These are phyloP conservation scores for Candida anglica DNA, from an alignment of 805 yeast genomes.

Conservation along the genomic window DNA sequence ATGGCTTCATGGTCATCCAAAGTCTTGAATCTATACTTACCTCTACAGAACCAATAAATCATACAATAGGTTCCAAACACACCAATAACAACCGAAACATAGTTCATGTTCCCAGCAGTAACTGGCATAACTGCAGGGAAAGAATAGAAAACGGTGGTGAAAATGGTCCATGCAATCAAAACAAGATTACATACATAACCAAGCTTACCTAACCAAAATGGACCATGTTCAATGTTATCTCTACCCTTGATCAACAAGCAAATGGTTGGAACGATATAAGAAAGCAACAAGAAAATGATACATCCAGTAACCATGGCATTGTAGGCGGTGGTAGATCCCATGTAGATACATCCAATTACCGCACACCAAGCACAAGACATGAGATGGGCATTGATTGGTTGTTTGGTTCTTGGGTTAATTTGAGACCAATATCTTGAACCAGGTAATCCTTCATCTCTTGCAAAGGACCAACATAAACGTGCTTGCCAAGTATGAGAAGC, in stretches of 20 bases:
- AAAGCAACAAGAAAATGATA: conserved; percentile 52
- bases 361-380: conserved; percentile 52
- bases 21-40: conserved; percentile 15
- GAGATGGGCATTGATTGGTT: conserved; percentile 59
- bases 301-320: conserved; percentile 62
- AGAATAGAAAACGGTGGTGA: conserved; percentile 57
- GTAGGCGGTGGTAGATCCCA: conserved; percentile 66
- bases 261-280: conserved; percentile 53
- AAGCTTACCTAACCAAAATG: conserved; percentile 59
- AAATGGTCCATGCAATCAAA: conserved; percentile 52
- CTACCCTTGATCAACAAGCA: conserved; percentile 48
- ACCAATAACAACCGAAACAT: conserved; percentile 51
- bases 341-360: conserved; percentile 55
- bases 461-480: conserved; percentile 63
- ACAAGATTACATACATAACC: conserved; percentile 52
- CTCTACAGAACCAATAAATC: conserved; percentile 50
- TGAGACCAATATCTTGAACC: conserved; percentile 48
- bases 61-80: conserved; percentile 43
- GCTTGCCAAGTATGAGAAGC: conserved; percentile 68
- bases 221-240: conserved; percentile 54
- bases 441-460: conserved; percentile 62
- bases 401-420: conserved; percentile 43
- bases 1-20: conserved; percentile 12
- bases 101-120: conserved; percentile 60
- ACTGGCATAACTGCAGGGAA: conserved; percentile 67